A percentile compares a stretch with the other conserved stretches of the same genome.
These are phyloP conservation scores for Flaveria floridana DNA, from an alignment of 140 eudicot genomes.

Conservation along the genomic window DNA sequence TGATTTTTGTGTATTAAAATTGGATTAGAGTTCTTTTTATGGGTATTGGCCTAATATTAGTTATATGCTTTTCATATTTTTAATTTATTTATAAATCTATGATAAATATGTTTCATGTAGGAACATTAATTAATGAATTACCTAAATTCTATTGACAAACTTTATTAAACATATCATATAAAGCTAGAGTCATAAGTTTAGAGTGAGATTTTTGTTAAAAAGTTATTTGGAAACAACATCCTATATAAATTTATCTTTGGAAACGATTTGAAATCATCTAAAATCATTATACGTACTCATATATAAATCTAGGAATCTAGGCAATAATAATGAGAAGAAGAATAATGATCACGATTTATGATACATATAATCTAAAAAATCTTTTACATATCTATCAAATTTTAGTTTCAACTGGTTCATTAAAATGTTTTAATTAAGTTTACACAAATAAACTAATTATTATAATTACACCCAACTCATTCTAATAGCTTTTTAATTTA, in stretches of 20 bases:
- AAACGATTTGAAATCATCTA: neutral
- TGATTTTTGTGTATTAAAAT: no score
- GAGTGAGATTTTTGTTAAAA: neutral
- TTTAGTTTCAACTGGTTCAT: neutral
- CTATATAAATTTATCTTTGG: no score
- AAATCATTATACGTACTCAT: neutral
- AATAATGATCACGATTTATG: no score
- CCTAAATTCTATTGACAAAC: constrained; percentile 2
- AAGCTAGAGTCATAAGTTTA: neutral
- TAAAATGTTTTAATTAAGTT: neutral
- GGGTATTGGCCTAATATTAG: neutral
- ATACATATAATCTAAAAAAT: no score
- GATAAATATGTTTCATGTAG: constrained; percentile 14
- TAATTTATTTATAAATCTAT: neutral
- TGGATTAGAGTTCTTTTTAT: no score
- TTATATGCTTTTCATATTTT: neutral
- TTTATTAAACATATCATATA: neutral
- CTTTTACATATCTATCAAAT: neutral
- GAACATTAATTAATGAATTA: neutral
- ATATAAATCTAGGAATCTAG: no score
- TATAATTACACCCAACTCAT: no score
- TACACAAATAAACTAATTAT: no score
- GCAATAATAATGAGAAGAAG: no score
- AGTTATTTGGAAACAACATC: no score
- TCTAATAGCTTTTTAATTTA: no score